A percentile compares a stretch with the other conserved stretches of the same genome.
Conservation (phyloP, 805 yeast genomes). For the Barnettozyma wickerhamii region DNA sequence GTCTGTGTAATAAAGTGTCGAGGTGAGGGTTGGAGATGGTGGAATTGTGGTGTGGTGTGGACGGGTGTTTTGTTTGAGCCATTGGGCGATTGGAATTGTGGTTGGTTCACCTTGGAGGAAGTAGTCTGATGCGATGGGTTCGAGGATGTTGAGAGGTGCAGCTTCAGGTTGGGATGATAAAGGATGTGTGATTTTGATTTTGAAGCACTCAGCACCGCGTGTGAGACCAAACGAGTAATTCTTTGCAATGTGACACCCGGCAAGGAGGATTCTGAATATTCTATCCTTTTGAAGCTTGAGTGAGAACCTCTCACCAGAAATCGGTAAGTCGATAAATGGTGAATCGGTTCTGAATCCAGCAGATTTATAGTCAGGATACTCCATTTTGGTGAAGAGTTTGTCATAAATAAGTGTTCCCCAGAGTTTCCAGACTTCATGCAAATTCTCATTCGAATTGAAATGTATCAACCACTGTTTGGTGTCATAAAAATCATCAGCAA, state of each 20-base stretch:
- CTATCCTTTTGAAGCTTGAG: constrained; percentile 41
- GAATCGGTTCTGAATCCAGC: constrained; percentile 53
- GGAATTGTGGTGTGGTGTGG: constrained; percentile 9
- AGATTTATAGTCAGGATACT: constrained; percentile 41
- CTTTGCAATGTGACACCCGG: constrained; percentile 50
- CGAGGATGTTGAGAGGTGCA: constrained; percentile 3
- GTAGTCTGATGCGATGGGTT: constrained; percentile 8
- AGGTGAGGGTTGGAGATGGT: constrained; percentile 13
- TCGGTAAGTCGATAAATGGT: constrained; percentile 57
- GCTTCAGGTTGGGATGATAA: background rate
- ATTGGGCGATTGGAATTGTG: constrained; percentile 7
- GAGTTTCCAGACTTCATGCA: constrained; percentile 78
- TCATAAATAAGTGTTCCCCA: constrained; percentile 87
- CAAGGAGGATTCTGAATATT: constrained; percentile 44
- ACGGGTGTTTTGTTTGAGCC: constrained; percentile 12
- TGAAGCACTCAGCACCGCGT: constrained; percentile 33
- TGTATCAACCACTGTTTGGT: constrained; percentile 33
- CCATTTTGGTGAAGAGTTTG: constrained; percentile 47
- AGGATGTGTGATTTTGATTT: constrained; percentile 10
- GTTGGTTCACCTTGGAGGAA: constrained; percentile 8
- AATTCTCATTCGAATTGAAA: constrained; percentile 54
- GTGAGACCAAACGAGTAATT: constrained; percentile 50
- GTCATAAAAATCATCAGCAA: constrained; percentile 18
- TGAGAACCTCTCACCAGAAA: constrained; percentile 52
- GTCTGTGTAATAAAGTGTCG: constrained; percentile 11